phyloP scores from a whole-genome alignment of 1,139 yeast genomes.

The Candida sanyaensis region DNA sequence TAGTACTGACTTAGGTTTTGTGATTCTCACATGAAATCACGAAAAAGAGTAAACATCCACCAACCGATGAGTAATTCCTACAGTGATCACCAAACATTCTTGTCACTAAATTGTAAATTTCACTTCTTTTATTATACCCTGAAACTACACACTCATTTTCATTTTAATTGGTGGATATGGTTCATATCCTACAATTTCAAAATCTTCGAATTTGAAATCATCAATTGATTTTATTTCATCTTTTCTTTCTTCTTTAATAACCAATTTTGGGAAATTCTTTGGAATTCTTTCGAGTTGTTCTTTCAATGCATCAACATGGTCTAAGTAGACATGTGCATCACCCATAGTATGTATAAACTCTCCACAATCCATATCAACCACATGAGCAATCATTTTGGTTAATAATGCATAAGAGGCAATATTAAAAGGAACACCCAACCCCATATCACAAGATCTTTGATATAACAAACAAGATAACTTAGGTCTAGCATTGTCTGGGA shows the following conservation, averaged over 20 bases:
- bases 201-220: slow-evolving; percentile 86
- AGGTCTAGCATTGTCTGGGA: slow-evolving; percentile 58
- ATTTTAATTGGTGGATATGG: slow-evolving; percentile 85
- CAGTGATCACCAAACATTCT: too few relatives aligned
- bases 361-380: slow-evolving; percentile 92
- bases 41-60: too few relatives aligned
- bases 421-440: slow-evolving; percentile 96
- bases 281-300: slow-evolving; percentile 79
- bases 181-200: slow-evolving; percentile 72
- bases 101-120: too few relatives aligned
- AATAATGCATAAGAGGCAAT: slow-evolving; percentile 94
- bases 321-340: slow-evolving; percentile 91
- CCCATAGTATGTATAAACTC: slow-evolving; percentile 96
- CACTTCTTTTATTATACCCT: too few relatives aligned
- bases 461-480: slow-evolving; percentile 83
- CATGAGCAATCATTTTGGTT: slow-evolving; percentile 93
- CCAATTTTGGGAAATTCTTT: slow-evolving; percentile 73
- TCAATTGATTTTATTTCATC: slow-evolving; percentile 65
- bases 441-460: slow-evolving; percentile 99
- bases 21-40: too few relatives aligned
- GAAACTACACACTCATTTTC: slow-evolving; percentile 65
- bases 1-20: too few relatives aligned
- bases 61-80: too few relatives aligned
- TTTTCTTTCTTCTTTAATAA: slow-evolving; percentile 57
- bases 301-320: slow-evolving; percentile 87